Percentiles rank a stretch among this genome's conserved stretches.
Conservation (phyloP, 371 early-diverging fungal species). For the Mortierella sp. region DNA sequence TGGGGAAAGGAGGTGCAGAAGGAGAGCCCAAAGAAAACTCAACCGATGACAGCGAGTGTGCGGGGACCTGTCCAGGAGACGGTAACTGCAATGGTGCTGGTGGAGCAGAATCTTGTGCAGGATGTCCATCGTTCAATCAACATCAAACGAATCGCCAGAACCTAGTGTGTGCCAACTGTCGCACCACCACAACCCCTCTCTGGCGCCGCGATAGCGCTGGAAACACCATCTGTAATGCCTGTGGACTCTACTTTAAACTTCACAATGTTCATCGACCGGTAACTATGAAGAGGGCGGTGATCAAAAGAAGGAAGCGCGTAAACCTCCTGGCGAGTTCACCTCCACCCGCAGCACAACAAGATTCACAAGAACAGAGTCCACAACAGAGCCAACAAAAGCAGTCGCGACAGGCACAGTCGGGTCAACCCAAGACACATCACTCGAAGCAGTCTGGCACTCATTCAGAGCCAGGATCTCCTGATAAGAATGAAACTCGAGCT, state of each 20-base stretch:
- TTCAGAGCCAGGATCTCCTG: constrained; percentile 22
- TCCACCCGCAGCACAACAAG: constrained; percentile 23
- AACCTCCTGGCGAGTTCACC: constrained; percentile 56
- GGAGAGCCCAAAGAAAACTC: constrained; percentile 20
- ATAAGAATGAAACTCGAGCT: constrained; percentile 6
- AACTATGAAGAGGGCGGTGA: constrained; percentile 90
- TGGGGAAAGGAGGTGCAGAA: constrained; percentile 1
- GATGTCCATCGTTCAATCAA: constrained; percentile 88
- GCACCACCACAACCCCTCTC: constrained; percentile 87
- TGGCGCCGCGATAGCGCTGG: constrained; percentile 91
- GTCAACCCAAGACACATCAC: constrained; percentile 9
- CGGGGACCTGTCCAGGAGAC: constrained; percentile 83
- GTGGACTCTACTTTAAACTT: constrained; percentile 88
- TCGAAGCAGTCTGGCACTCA: constrained; percentile 1
- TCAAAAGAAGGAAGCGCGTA: constrained; percentile 86
- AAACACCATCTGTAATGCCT: constrained; percentile 88
- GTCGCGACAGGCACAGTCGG: constrained; percentile 4
- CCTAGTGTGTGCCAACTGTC: constrained; percentile 84
- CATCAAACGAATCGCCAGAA: constrained; percentile 63
- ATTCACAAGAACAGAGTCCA: constrained; percentile 1
- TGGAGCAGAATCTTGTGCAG: constrained; percentile 81
- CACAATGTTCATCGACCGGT: constrained; percentile 84
- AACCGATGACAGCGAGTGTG: constrained; percentile 44
- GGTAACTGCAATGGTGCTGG: constrained; percentile 88
- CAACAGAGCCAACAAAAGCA: constrained; percentile 10